Base-by-base conservation (phyloP, 495 filamentous ascomycete genomes). In the Friedmanniomyces simplex region DNA sequence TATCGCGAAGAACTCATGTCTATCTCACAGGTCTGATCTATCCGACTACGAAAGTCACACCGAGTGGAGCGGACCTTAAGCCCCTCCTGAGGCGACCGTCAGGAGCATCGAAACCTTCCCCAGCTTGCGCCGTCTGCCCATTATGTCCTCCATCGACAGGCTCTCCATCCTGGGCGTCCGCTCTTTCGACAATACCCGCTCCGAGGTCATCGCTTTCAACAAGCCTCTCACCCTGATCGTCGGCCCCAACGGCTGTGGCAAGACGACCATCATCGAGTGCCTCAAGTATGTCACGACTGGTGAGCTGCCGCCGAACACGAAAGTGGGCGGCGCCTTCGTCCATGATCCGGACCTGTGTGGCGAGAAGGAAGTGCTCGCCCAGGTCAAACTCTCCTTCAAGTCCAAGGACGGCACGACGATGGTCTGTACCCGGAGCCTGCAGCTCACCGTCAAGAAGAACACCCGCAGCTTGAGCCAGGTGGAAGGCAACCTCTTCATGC, bases 211-310 rank as follows among this genome's bases (percentile, higher is more conserved):
- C 25, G 78, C 86, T 54, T 96, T 98, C 69, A 77, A 89, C 52
- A 84, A 87, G 7, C 93, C 93, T 16, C 76, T 98, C 32, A 98
- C 93, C 8, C 77, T 98, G 51, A 97, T 98, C 60, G 93, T 98
- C 52, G 93, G 93, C 43, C 87, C 87, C 65, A 98, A 98, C 76
- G 93, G 93, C 55, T 96, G 91, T 10, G 93, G 94, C 43, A 98
- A 98, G 74, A 98, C 93, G 46, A 97, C 94, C 46, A 95, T 98
- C 69, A 97, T 98, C 72, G 93, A 98, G 70, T 96, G 93, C 67
- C 89, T 98, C 63, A 96, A 96, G 68, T 98, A 95, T 85, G 91
- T 86, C 45, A 96, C 94, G 32, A 96, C 90, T 13, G 93, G 93
- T 51, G 86, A 95, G 59, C 78, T 95, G 1, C 93, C 93, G 24